These are phyloP conservation scores for Cercospora berteroae DNA, from an alignment of 2,329 filamentous ascomycete genomes.

Conservation along the genomic window DNA sequence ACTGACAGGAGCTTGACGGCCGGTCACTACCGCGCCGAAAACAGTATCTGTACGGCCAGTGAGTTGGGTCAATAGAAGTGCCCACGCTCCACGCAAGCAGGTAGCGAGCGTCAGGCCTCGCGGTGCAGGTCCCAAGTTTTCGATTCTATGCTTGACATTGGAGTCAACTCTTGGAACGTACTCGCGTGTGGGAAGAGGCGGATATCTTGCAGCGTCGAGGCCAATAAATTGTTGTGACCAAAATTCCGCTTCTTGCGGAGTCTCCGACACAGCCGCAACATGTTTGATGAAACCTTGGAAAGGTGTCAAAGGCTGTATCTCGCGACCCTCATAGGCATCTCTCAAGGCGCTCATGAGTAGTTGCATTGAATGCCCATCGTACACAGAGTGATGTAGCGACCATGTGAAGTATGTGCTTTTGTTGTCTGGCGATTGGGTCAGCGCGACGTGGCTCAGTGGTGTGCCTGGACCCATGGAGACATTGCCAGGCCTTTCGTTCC, in stretches of 20 bases:
- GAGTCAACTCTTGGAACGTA: neutral
- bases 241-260: neutral
- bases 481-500: neutral
- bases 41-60: constrained; percentile 10
- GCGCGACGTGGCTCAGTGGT: neutral
- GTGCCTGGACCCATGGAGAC: neutral
- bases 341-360: neutral
- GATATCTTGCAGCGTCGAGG: constrained; percentile 6
- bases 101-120: constrained; percentile 2
- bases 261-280: neutral
- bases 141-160: neutral
- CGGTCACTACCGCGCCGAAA: constrained; percentile 12
- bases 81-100: constrained; percentile 15
- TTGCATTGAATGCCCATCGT: constrained; percentile 3
- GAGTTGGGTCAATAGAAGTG: constrained; percentile 11
- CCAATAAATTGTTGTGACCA: constrained; percentile 10
- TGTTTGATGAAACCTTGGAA: constrained; percentile 10
- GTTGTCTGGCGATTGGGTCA: neutral
- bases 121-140: neutral
- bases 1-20: constrained; percentile 12
- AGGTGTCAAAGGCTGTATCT: neutral
- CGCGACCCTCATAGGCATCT: constrained; percentile 1
- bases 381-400: constrained; percentile 10
- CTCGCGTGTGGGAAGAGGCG: neutral
- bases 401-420: neutral